Evolutionary conservation across 208 protist species (phyloP), one percentile per base, ranked within the genome.

Genomic region (Acanthamoeba lenticulata): DNA sequence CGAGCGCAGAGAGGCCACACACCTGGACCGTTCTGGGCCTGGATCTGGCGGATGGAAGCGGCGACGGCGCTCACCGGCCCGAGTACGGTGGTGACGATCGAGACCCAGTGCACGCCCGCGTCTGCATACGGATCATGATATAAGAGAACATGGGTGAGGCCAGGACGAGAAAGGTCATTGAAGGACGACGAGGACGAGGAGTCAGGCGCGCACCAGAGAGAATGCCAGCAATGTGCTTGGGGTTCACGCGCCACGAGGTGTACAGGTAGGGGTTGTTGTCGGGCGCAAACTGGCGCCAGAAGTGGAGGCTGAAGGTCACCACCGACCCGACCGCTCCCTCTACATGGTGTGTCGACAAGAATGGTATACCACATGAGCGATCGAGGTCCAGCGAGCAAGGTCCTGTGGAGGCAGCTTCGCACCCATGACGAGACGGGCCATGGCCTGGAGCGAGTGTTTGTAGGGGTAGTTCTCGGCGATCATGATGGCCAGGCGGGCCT

Each of bases 381-480:
- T 17, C 1, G 15, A 21, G 11, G 36, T 85, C 74, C 11, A 85
- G 42, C 74, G 19, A 85, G 7, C 6, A 72, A 72, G n/a, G n/a
- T 38, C n/a, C n/a, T n/a, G n/a, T n/a, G n/a, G n/a, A n/a, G n/a
- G n/a, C n/a, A n/a, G n/a, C n/a, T n/a, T n/a, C 1, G 42, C 27
- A 83, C 72, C 72, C 34, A 83, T 49, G 32, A 90, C 81, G 5
- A 57, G n/a, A 0, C 52, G 49, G 17, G 81, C 81, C 81, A 90
- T 90, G 47, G 42, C n/a, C 21, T 36, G 42, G 34, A 65, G 44
- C 1, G 81, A 65, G 24, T 40, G 21, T 29, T 90, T 90, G 81
- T 90, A 90, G 32, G 81, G 81, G 32, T 90, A 90, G 34, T 90
- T 90, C 81, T 90, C 81, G 7, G 45, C 81, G 32, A 90, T 44